Evolutionary conservation across 2,329 filamentous ascomycete species (phyloP).

Genomic region (Penicillium glabrum): DNA sequence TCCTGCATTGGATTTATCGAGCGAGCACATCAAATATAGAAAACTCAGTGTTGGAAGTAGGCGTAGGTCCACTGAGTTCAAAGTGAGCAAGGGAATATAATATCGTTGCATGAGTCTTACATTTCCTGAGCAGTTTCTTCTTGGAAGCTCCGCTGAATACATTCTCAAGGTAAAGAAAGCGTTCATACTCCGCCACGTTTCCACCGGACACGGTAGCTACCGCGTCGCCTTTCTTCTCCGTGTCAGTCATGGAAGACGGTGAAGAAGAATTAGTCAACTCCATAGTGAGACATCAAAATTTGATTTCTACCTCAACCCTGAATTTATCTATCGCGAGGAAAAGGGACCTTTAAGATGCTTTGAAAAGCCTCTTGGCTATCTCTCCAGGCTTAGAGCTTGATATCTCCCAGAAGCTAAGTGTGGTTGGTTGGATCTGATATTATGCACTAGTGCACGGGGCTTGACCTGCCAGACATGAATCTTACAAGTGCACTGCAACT

Average conservation of each 20-base stretch:
- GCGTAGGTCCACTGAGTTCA: not conserved
- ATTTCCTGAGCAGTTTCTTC: not conserved
- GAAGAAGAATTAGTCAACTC: too few relatives aligned
- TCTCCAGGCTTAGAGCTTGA: too few relatives aligned
- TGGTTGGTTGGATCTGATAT: too few relatives aligned
- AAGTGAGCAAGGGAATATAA: not conserved
- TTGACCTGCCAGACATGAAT: too few relatives aligned
- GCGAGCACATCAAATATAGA: conserved; percentile 1
- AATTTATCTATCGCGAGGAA: too few relatives aligned
- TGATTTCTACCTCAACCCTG: too few relatives aligned
- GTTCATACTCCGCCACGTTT: not conserved
- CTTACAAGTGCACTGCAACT: too few relatives aligned
- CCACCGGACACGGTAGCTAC: not conserved
- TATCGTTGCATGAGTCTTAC: not conserved
- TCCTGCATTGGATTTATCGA: conserved; percentile 1
- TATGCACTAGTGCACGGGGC: too few relatives aligned
- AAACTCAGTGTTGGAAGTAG: not conserved
- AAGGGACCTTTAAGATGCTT: too few relatives aligned
- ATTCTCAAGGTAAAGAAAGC: not conserved
- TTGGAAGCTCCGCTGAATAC: not conserved
- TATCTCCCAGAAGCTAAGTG: too few relatives aligned
- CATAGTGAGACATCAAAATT: too few relatives aligned
- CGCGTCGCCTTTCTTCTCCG: not conserved
- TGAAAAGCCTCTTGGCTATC: too few relatives aligned
- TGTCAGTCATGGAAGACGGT: not conserved